Evolutionary conservation across 2,329 filamentous ascomycete genomes (phyloP).

Genomic region (Diplocarpon rosae): DNA sequence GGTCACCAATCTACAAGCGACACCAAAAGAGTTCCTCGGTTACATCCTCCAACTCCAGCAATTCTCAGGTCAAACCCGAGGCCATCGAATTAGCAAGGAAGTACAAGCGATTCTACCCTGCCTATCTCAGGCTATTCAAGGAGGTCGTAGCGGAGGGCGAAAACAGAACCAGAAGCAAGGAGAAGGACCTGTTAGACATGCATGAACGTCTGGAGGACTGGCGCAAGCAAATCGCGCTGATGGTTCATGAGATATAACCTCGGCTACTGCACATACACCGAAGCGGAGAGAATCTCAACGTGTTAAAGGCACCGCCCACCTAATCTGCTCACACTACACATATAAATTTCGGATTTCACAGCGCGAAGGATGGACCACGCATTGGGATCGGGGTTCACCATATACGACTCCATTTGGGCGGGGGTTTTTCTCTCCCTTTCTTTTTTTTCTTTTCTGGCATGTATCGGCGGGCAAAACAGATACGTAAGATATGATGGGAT

Average conservation of each 20-base stretch:
- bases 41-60: constrained; percentile 17
- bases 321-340: too few relatives aligned
- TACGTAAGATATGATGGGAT: background rate
- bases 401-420: background rate
- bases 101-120: constrained; percentile 46
- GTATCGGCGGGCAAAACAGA: background rate
- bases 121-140: constrained; percentile 45
- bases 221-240: constrained; percentile 42
- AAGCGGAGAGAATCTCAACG: too few relatives aligned
- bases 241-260: constrained; percentile 9
- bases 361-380: background rate
- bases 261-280: too few relatives aligned
- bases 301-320: too few relatives aligned
- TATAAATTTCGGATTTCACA: background rate
- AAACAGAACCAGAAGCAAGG: constrained; percentile 39
- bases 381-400: background rate
- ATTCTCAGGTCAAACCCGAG: constrained; percentile 32
- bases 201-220: constrained; percentile 41
- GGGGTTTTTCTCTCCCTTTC: background rate
- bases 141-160: constrained; percentile 36
- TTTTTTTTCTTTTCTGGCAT: background rate
- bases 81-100: constrained; percentile 41
- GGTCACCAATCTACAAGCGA: constrained; percentile 24
- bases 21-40: constrained; percentile 26
- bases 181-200: constrained; percentile 43